Base-by-base conservation (phyloP, 371 early-diverging fungal genomes). In the Mucor ambiguus region DNA sequence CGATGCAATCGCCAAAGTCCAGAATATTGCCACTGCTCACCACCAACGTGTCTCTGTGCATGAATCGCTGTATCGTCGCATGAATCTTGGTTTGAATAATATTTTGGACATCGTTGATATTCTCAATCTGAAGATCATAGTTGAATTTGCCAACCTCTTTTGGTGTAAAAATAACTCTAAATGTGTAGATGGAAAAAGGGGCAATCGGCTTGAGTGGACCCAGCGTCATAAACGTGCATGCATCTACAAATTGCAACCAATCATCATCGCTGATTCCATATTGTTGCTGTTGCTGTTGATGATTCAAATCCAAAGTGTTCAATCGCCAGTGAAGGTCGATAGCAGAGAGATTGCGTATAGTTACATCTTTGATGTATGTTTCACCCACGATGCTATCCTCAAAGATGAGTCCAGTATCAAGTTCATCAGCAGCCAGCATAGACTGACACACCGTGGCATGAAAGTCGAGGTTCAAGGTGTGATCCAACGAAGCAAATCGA, bases 1-100 rank as follows among this genome's bases (percentile, higher is more conserved):
- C 85, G 54, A 84, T 86, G 68, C 94, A 93, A 67, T 94, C 93
- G 30, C 96, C 95, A 83, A 96, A 97, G 73, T 96, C 95, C 33
- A 96, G 64, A 7, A 85, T 78, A 35, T 77, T 85, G 1, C 89
- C 91, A 59, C 84, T 86, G 59, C 86, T 85, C 26, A 96, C 82
- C 0, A 87, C 74, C 43, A 90, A 72, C 0, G 87, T 78, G 49
- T 92, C 93, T 63, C 92, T 89, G 26, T 86, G 81, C 58, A 86
- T 82, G 18, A 87, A 87, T 3, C 88, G 83, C 16, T 89, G 78
- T 0, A 91, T 91, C 10, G 85, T 75, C 1, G 95, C 94, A 58
- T 92, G 90, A 48, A 95, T 84, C 22, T 80, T 80, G 54, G 87
- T 85, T 68, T 90, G 83, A 32, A 90, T 83, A 35, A 86, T 82